These are phyloP conservation scores for Umbilicus rupestris DNA, from an alignment of 164 flowering plant genomes.

Conservation along the genomic window DNA sequence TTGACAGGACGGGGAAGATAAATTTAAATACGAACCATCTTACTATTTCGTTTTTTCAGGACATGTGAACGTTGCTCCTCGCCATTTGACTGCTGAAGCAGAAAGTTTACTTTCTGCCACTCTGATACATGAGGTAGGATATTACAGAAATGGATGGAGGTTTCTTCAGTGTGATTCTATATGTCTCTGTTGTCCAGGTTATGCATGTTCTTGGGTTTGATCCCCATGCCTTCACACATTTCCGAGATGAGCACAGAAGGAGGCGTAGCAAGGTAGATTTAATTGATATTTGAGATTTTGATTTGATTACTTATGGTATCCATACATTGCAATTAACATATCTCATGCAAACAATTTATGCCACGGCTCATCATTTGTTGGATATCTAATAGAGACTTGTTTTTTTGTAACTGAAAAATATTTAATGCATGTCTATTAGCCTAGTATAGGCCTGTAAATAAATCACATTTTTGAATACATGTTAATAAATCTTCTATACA, in stretches of 20 bases:
- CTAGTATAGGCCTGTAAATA: not conserved
- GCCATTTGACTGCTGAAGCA: constrained; percentile 98
- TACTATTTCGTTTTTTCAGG: constrained; percentile 32
- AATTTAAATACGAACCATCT: not conserved
- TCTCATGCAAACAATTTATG: not conserved
- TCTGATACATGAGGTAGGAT: constrained; percentile 86
- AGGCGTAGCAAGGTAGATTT: constrained; percentile 70
- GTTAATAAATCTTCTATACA: not conserved
- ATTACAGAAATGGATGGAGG: not conserved
- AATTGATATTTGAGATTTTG: not conserved
- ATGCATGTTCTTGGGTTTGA: constrained; percentile 99
- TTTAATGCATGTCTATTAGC: not conserved
- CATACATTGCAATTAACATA: not conserved
- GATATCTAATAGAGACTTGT: not conserved
- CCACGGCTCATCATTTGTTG: not conserved
- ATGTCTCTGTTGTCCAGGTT: constrained; percentile 37
- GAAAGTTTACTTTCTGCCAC: constrained; percentile 96
- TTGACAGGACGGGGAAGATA: not conserved
- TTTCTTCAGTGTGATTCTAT: constrained; percentile 11
- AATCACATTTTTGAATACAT: not conserved
- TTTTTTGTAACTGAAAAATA: not conserved
- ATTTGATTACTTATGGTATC: not conserved
- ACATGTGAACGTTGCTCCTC: constrained; percentile 99
- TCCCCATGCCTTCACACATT: constrained; percentile 99
- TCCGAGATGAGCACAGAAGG: constrained; percentile 96